Evolutionary conservation across 225 moss, liverwort and hornwort genomes (phyloP).

Genomic region (Polytrichum commune): DNA sequence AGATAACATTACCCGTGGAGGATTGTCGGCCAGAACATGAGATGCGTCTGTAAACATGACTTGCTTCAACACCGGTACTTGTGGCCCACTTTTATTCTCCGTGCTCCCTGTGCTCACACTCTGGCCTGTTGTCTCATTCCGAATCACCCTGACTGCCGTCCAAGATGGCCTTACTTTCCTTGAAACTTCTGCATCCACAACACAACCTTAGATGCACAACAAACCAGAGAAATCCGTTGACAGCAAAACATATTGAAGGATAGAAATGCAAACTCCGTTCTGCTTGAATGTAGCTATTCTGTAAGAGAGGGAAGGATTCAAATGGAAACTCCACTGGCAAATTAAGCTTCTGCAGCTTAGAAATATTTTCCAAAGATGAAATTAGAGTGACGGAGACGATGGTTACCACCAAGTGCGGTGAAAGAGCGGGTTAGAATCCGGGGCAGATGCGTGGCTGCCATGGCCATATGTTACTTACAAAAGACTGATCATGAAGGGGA

Average conservation of each 20-base stretch:
- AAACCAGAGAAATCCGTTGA: background rate
- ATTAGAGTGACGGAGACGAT: background rate
- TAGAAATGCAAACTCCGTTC: background rate
- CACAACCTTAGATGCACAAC: background rate
- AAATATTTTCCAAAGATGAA: background rate
- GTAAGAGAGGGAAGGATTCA: background rate
- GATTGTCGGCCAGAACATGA: conserved; percentile 44
- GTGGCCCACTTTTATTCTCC: conserved; percentile 3
- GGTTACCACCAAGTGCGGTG: conserved; percentile 6
- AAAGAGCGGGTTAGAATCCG: conserved; percentile 23
- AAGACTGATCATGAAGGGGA: background rate
- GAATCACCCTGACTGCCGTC: conserved; percentile 27
- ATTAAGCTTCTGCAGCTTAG: background rate
- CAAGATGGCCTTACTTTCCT: conserved; percentile 29
- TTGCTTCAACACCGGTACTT: conserved; percentile 15
- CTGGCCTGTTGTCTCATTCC: conserved; percentile 18
- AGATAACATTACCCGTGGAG: conserved; percentile 29
- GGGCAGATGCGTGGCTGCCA: conserved; percentile 39
- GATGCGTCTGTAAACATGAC: conserved; percentile 58
- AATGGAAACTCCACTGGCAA: background rate
- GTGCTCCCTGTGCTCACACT: conserved; percentile 17
- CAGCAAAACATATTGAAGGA: background rate
- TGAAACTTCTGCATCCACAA: conserved; percentile 28
- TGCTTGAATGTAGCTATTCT: no score
- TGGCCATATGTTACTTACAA: conserved; percentile 12